Conservation (phyloP, 805 yeast species). For the Ogataea pignaliae region DNA sequence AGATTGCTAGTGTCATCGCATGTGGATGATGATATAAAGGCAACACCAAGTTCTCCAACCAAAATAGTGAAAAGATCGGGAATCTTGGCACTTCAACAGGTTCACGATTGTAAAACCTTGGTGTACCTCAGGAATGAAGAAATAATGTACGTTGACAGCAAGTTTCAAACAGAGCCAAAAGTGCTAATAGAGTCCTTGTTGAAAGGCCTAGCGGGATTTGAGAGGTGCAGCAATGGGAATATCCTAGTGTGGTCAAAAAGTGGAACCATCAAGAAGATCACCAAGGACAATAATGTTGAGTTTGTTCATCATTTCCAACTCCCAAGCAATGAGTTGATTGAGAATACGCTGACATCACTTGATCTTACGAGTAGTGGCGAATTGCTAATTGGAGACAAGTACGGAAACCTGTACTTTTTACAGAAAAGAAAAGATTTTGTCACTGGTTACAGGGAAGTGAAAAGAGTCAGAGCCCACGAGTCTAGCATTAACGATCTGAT, state of each 20-base stretch:
- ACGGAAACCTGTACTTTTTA: constrained; percentile 37
- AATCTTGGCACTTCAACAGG: constrained; percentile 28
- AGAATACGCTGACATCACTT: constrained; percentile 38
- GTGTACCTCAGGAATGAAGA: constrained; percentile 37
- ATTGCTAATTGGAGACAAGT: constrained; percentile 45
- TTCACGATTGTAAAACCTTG: constrained; percentile 22
- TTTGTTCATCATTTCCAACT: constrained; percentile 12
- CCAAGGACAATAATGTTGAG: constrained; percentile 4
- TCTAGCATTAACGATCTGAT: constrained; percentile 45
- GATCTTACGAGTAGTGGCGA: constrained; percentile 29
- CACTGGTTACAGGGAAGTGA: constrained; percentile 19
- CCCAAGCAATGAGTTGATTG: constrained; percentile 30
- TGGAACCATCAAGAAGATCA: constrained; percentile 35
- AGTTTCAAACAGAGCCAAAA: constrained; percentile 7
- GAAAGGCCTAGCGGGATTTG: constrained; percentile 36
- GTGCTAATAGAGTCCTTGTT: constrained; percentile 34
- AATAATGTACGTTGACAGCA: constrained; percentile 26
- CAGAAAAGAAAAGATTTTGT: constrained; percentile 15
- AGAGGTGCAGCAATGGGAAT: constrained; percentile 28
- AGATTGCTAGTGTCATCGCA: constrained; percentile 6
- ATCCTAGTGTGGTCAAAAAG: constrained; percentile 38
- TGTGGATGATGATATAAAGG: constrained; percentile 11
- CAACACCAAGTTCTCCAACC: constrained; percentile 25
- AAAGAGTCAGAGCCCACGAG: constrained; percentile 43
- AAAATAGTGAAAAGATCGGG: constrained; percentile 27